These are phyloP conservation scores for Cordyceps cateniannulata DNA, from an alignment of 2,329 filamentous ascomycete genomes.

Conservation along the genomic window DNA sequence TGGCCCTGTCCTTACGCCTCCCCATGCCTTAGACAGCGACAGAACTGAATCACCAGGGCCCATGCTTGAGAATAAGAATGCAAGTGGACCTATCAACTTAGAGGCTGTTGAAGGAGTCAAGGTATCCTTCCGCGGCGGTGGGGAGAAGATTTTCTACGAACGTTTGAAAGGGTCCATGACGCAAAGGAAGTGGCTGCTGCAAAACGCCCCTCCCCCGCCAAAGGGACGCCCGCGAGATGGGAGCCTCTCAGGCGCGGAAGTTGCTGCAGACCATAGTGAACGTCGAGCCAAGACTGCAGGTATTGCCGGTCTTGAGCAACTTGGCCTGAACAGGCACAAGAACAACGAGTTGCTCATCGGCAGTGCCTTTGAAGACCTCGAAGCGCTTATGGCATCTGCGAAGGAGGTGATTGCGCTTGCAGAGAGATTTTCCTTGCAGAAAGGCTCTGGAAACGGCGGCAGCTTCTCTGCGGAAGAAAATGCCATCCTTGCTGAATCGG, in stretches of 20 bases:
- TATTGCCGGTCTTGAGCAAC: conserved; percentile 85
- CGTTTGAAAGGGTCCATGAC: conserved; percentile 80
- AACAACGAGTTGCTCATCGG: conserved; percentile 93
- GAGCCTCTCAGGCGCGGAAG: conserved; percentile 21
- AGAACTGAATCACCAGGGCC: conserved; percentile 77
- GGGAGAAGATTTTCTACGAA: conserved; percentile 86
- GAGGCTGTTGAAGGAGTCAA: conserved; percentile 74
- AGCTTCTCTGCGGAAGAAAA: conserved; percentile 63
- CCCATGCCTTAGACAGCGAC: conserved; percentile 27
- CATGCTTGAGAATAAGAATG: conserved; percentile 38
- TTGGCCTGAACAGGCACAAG: conserved; percentile 75
- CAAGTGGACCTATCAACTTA: conserved; percentile 26
- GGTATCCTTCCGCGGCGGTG: conserved; percentile 82
- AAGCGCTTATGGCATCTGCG: conserved; percentile 93
- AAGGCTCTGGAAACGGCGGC: conserved; percentile 50
- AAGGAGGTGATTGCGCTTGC: conserved; percentile 94
- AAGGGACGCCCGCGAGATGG: conserved; percentile 43
- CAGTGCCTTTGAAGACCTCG: conserved; percentile 89
- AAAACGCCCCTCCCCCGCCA: conserved; percentile 82
- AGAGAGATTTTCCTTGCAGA: conserved; percentile 73
- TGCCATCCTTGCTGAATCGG: conserved; percentile 69
- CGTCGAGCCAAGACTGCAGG: conserved; percentile 60
- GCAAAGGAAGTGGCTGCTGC: conserved; percentile 91
- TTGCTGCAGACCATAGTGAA: conserved; percentile 22
- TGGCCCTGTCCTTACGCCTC: conserved; percentile 29